Conservation (phyloP, 306 rosid genomes). For the Lathyrus sativus region DNA sequence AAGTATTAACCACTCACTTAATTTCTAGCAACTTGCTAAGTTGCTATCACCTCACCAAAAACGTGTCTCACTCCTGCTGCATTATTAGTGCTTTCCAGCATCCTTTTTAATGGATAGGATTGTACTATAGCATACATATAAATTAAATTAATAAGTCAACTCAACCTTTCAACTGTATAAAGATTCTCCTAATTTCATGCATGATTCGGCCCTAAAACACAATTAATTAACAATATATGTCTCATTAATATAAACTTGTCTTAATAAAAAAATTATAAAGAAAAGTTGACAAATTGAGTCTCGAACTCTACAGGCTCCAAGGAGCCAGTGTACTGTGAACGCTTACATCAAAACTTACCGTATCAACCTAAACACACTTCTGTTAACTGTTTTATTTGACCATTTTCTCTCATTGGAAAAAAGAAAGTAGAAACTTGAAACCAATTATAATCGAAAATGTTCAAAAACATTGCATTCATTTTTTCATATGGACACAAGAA, state of each 20-base stretch:
- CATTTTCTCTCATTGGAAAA: neutral
- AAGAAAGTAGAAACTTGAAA: neutral
- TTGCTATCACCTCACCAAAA: slow-evolving; percentile 27
- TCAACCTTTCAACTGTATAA: neutral
- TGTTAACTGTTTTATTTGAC: neutral
- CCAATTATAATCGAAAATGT: neutral
- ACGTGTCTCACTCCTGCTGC: slow-evolving; percentile 29
- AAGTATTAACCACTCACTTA: slow-evolving; percentile 15
- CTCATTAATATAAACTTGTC: neutral
- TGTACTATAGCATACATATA: neutral
- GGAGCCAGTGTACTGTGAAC: too few species aligned
- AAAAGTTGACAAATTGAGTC: too few species aligned
- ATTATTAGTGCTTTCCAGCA: slow-evolving; percentile 18
- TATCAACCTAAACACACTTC: neutral
- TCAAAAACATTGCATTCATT: slow-evolving; percentile 27
- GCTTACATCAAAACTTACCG: neutral
- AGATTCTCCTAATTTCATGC: neutral
- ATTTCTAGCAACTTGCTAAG: slow-evolving; percentile 3
- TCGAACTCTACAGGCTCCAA: too few species aligned
- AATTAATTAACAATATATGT: neutral
- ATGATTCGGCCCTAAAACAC: neutral
- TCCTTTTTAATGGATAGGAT: neutral
- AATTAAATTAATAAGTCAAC: slow-evolving; percentile 35
- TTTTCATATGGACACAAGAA: slow-evolving; percentile 28
- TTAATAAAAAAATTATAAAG: too few species aligned